Base-by-base conservation (phyloP, 192 early-diverging fungal genomes). In the Mortierella hygrophila region DNA sequence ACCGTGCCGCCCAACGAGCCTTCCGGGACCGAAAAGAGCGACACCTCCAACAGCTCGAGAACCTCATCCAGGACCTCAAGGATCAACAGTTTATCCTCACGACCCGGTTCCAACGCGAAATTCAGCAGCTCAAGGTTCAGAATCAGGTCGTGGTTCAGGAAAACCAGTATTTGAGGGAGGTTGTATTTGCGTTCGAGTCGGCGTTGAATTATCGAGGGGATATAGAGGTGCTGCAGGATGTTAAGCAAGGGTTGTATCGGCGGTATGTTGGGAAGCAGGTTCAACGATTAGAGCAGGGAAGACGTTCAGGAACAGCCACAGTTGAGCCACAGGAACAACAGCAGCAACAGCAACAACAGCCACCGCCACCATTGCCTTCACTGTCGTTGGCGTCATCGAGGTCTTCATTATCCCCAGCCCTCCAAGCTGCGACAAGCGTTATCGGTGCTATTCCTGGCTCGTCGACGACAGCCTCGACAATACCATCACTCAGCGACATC, bases 1-100 rank as follows among this genome's bases (percentile, higher is more conserved):
- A 97, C 84, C 90, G 97, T 13, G 95, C 96, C 1, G 97, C 97
- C 0, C 97, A 97, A 81, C 91, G 96, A 15, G 97, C 96, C 0
- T 97, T 97, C 81, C 93, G 97, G 47, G 96, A 97, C 87, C 92
- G 97, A 65, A 96, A 95, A 78, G 93, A 96, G 77, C 89, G 91
- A 41, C 94, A 97, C 76, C 84, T 96, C 32, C 87, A 93, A 52
- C 90, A 94, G 20, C 90, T 97, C 2, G 97, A 97, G 88, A 91
- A 90, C 52, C 90, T 92, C 46, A 94, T 96, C 68, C 83, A 91
- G 78, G 91, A 91, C 40, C 89, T 96, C 44, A 90, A 93, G 23
- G 92, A 94, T 35, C 91, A 89, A 65, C 89, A 90, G 57, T 82
- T 92, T 72, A 83, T 84, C 46, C 81, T 90, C 37, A 55, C 68